Evolutionary conservation across 805 yeast genomes (phyloP), one percentile per base, ranked within the genome.

Genomic region (Yamadazyma takamatsuzukensis): DNA sequence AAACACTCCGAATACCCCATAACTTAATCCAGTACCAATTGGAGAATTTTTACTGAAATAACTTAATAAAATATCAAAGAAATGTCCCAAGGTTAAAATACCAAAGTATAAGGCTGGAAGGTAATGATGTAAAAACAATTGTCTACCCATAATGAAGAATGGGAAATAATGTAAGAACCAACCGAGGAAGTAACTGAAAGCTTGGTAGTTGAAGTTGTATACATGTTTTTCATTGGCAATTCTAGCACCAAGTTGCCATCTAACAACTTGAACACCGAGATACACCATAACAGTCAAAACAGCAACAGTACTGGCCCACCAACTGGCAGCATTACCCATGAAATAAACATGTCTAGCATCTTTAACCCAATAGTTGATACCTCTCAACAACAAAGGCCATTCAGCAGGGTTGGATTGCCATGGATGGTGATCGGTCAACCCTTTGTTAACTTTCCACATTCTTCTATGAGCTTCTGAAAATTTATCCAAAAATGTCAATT

Each of bases 51-150:
- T 47, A 40, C 67, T 58, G 21, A 68, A 48, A 46, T 69, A 73
- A 16, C 55, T 43, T 27, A 54, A 70, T 21, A 74, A 43, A 34
- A 77, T 58, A 43, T 80, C 84, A 29, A 79, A 60, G 34, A 72
- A 64, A 41, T 83, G 89, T n/a, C 83, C 84, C 32, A 86, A 64
- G 2, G 82, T 85, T 43, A 86, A 68, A 33, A 85, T 68, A 29
- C 87, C 93, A 60, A 93, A 93, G 64, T 87, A 93, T 33, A 86
- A 74, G 2, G 97, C 86, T 36, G 96, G 97, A 45, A 93, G 64
- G 59, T 90, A 90, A 60, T 89, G 97, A 59, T 89, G 97, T 54
- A 89, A 68, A 67, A 90, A 89, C 61, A 89, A 61, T 64, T 89
- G 97, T 64, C 97, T 79, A 15, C 80, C 88, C 97, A 89, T 89